Conservation (phyloP, 2,329 filamentous ascomycete species). For the Coleophoma eucalyptorum region DNA sequence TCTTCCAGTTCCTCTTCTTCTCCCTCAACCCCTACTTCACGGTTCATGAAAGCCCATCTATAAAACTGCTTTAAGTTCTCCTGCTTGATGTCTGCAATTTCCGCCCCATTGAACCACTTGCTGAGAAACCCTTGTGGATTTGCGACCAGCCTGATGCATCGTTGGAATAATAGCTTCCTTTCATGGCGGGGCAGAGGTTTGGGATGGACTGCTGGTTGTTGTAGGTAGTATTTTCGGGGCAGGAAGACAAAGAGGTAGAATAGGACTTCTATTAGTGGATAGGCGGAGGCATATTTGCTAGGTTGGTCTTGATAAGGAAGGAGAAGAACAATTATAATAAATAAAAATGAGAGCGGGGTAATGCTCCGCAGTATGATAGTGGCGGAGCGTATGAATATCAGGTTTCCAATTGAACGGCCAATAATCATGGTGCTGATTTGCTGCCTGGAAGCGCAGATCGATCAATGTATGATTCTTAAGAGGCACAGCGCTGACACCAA, state of each 20-base stretch:
- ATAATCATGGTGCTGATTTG: not conserved
- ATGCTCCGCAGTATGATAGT: not conserved
- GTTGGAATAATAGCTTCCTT: slow-evolving; percentile 42
- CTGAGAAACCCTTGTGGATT: slow-evolving; percentile 45
- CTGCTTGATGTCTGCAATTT: slow-evolving; percentile 42
- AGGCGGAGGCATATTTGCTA: not conserved
- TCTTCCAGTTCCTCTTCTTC: slow-evolving; percentile 42
- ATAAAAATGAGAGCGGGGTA: not conserved
- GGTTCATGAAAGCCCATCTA: slow-evolving; percentile 50
- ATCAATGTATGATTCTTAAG: too few relatives aligned
- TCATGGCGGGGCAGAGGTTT: slow-evolving; percentile 33
- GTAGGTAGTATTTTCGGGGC: slow-evolving; percentile 37
- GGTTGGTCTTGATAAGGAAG: not conserved
- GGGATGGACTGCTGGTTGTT: slow-evolving; percentile 44
- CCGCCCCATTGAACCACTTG: slow-evolving; percentile 52
- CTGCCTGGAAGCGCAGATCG: too few relatives aligned
- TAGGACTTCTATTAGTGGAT: not conserved
- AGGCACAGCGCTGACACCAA: too few relatives aligned
- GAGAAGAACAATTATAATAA: not conserved
- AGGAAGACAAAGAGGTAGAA: slow-evolving; percentile 49
- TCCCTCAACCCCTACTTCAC: slow-evolving; percentile 39
- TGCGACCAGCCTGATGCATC: slow-evolving; percentile 42
- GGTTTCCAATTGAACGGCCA: not conserved
- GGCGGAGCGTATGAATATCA: not conserved
- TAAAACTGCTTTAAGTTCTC: slow-evolving; percentile 56